Evolutionary conservation across 2,329 filamentous ascomycete species (phyloP), one percentile per base, ranked within the genome.

Genomic region (Pseudocercospora crystallina): DNA sequence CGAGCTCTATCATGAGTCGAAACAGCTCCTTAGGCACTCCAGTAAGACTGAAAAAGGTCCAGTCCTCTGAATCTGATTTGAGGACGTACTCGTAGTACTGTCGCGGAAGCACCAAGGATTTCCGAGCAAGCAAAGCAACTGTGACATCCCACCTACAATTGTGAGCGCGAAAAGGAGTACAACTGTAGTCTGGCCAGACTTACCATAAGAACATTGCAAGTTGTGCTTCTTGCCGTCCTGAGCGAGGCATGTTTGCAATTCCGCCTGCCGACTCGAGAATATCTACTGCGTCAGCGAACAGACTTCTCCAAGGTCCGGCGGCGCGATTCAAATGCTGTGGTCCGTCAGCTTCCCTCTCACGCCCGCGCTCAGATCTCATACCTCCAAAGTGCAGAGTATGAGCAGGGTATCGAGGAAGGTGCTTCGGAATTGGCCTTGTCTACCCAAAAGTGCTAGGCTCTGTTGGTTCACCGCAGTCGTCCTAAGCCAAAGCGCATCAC

Each of bases 71-170:
- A 10, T 47, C 34, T 11, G 34, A 47, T 8, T 17, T 36, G n/a
- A 47, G 29, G 11, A 47, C 35, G 14, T 39, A 47, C 8, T 47
- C 44, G 26, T 47, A 47, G 15, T 47, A 47, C 26, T 47, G 44
- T 30, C 35, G 20, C 5, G 44, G 35, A 9, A 47, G 35, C 5
- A 38, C 34, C n/a, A 29, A 37, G 9, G 20, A 34, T 12, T 35
- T 29, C 10, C 44, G 44, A 47, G 20, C 38, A n/a, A 47, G 44
- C 17, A 47, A 31, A 17, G 44, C 34, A 26, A 47, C 15, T 5
- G 44, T 47, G 26, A 40, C 35, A 14, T 47, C 44, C 44, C 44
- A 47, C 36, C 33, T 35, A 9, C 11, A 35, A 35, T 9, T 35
- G 33, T 35, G 12, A 35, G 33, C 20, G 20, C 20, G 4, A 26